A percentile compares a stretch with the other conserved stretches of the same genome.
phyloP scores from a whole-genome alignment of 2,329 filamentous ascomycete genomes.

The Fusarium cicatricum region DNA sequence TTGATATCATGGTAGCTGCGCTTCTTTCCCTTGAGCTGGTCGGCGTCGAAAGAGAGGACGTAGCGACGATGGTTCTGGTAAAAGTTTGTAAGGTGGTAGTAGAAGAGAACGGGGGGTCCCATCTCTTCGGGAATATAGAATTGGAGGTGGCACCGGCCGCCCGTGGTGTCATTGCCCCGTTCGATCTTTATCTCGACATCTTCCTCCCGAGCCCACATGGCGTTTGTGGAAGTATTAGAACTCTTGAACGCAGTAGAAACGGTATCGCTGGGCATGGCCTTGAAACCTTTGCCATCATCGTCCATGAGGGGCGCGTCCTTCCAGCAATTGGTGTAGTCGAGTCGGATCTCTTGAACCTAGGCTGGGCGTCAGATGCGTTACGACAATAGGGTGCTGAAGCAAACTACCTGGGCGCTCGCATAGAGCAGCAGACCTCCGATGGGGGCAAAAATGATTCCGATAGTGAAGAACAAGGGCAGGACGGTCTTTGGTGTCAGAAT shows the following conservation, averaged over 20 bases:
- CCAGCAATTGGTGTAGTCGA: conserved; percentile 88
- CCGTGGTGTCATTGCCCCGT: conserved; percentile 46
- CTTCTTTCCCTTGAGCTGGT: conserved; percentile 79
- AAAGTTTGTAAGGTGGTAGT: conserved; percentile 96
- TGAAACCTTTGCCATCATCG: conserved; percentile 46
- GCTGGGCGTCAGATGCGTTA: conserved; percentile 15
- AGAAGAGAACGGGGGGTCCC: conserved; percentile 84
- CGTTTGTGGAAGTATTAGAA: conserved; percentile 50
- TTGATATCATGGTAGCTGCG: conserved; percentile 68
- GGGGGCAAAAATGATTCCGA: conserved; percentile 92
- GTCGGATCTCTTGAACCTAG: conserved; percentile 86
- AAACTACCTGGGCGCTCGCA: conserved; percentile 77
- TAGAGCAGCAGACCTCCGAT: conserved; percentile 88
- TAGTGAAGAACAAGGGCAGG: conserved; percentile 86
- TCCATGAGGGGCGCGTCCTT: conserved; percentile 58
- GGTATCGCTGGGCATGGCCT: conserved; percentile 62
- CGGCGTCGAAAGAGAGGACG: conserved; percentile 84
- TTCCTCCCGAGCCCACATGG: conserved; percentile 54
- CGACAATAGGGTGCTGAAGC: neutral
- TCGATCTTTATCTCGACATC: conserved; percentile 47
- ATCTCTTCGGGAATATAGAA: conserved; percentile 85
- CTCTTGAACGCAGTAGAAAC: conserved; percentile 78
- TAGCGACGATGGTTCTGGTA: conserved; percentile 99
- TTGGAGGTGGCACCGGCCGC: conserved; percentile 72
- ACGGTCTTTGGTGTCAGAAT: conserved; percentile 96